A percentile compares a stretch with the other conserved stretches of the same genome.
phyloP scores from a whole-genome alignment of 2,329 filamentous ascomycete genomes.

The Ophiostoma tasmaniense region DNA sequence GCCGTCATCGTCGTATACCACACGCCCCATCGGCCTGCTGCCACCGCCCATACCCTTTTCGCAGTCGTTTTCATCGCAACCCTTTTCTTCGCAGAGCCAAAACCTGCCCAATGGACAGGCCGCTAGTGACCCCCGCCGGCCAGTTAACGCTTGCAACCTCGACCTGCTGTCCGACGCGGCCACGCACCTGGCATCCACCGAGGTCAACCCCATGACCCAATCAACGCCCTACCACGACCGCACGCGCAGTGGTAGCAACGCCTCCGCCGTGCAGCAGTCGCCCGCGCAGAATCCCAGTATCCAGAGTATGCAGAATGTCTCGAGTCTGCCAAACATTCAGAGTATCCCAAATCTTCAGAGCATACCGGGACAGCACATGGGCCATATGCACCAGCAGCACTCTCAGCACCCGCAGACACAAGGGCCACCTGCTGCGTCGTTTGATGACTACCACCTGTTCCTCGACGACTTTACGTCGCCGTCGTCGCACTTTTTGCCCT shows the following conservation, averaged over 20 bases:
- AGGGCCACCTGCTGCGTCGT: conserved; percentile 30
- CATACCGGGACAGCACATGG: neutral
- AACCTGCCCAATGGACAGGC: too few relatives aligned
- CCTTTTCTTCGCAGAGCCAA: too few relatives aligned
- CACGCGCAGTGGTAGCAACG: conserved; percentile 22
- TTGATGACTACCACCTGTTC: conserved; percentile 52
- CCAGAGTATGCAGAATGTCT: neutral
- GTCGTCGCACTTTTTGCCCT: conserved; percentile 47
- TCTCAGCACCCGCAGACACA: conserved; percentile 27
- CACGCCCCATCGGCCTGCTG: conserved; percentile 1
- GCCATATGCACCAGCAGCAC: conserved; percentile 25
- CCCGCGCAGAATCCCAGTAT: conserved; percentile 28
- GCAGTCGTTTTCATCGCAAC: too few relatives aligned
- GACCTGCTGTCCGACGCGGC: conserved; percentile 53
- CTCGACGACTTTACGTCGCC: conserved; percentile 45
- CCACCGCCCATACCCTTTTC: neutral
- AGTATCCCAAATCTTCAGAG: neutral
- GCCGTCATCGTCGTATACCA: conserved; percentile 23
- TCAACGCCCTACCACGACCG: conserved; percentile 41
- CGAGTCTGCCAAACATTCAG: neutral
- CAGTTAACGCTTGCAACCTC: conserved; percentile 44
- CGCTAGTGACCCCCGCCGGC: conserved; percentile 35
- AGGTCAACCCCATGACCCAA: conserved; percentile 43
- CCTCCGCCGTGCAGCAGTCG: neutral
- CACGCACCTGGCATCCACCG: conserved; percentile 42